These are phyloP conservation scores for Boeremia lycopersici DNA, from an alignment of 2,329 filamentous ascomycete genomes.

Conservation along the genomic window DNA sequence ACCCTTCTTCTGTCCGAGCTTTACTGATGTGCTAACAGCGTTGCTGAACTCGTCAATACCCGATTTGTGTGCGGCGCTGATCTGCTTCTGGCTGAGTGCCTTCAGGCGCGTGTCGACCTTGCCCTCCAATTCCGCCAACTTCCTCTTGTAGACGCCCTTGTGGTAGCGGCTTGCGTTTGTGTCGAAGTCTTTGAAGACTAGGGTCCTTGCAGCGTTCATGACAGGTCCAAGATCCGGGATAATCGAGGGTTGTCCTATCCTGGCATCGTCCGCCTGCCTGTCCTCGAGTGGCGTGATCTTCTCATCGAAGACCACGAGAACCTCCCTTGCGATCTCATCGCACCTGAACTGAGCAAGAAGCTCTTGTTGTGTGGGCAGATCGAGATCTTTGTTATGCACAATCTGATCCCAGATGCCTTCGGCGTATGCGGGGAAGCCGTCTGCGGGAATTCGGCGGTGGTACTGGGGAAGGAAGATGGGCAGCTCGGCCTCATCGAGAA, in stretches of 20 bases:
- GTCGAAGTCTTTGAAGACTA: conserved; percentile 84
- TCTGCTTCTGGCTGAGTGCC: conserved; percentile 83
- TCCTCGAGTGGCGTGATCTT: conserved; percentile 85
- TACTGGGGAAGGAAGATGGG: conserved; percentile 93
- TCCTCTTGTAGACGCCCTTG: conserved; percentile 90
- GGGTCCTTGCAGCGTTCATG: conserved; percentile 73
- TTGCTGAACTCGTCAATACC: conserved; percentile 86
- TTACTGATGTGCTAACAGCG: conserved; percentile 84
- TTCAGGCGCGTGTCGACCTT: conserved; percentile 92
- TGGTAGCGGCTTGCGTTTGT: conserved; percentile 91
- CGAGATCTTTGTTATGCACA: conserved; percentile 96
- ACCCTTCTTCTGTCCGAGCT: conserved; percentile 89
- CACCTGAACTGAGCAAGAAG: conserved; percentile 95
- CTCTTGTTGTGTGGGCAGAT: conserved; percentile 95
- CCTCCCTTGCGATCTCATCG: conserved; percentile 93
- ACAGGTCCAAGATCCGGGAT: conserved; percentile 74
- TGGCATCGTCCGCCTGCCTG: conserved; percentile 75
- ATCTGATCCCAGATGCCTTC: conserved; percentile 98
- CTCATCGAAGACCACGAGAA: conserved; percentile 81
- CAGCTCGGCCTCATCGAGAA: conserved; percentile 73
- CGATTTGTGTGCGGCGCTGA: conserved; percentile 85
- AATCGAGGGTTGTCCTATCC: conserved; percentile 74
- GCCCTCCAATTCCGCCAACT: conserved; percentile 79
- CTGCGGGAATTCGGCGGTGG: conserved; percentile 91
- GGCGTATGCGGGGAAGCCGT: conserved; percentile 94